Conservation (phyloP, 805 yeast genomes). For the Candida krabiensis region DNA sequence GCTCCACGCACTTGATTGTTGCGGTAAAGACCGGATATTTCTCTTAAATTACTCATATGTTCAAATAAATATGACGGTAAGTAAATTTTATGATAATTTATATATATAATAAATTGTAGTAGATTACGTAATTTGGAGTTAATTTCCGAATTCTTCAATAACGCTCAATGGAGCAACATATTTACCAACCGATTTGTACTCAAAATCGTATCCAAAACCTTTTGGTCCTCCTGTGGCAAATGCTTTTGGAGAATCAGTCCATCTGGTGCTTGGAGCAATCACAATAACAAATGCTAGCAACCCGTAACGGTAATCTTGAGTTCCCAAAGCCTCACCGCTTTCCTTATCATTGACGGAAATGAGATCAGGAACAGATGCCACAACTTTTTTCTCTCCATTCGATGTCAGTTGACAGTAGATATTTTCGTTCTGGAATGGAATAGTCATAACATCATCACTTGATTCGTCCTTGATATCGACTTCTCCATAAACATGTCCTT, state of each 20-base stretch:
- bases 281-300: conserved; percentile 41
- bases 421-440: conserved; percentile 50
- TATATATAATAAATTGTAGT: too few species aligned
- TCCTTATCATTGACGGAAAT: conserved; percentile 41
- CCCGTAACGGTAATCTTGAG: conserved; percentile 47
- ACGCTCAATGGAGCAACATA: conserved; percentile 37
- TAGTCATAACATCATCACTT: conserved; percentile 21
- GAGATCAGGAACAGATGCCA: conserved; percentile 44
- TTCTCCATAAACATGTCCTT: conserved; percentile 45
- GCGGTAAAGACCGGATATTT: too few species aligned
- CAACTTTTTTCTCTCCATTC: conserved; percentile 22
- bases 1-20: too few species aligned
- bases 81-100: too few species aligned
- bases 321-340: conserved; percentile 46
- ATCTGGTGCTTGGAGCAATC: conserved; percentile 35
- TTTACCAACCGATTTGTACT: conserved; percentile 36
- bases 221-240: conserved; percentile 42
- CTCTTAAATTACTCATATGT: too few species aligned
- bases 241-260: conserved; percentile 36
- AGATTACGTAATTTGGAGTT: too few species aligned
- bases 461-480: conserved; percentile 29
- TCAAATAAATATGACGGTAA: too few species aligned
- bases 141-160: conserved; percentile 37
- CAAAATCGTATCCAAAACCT: conserved; percentile 35
- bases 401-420: conserved; percentile 32